phyloP scores from a whole-genome alignment of 1,284 basidiomycete species.

The Cryptococcus floricola region DNA sequence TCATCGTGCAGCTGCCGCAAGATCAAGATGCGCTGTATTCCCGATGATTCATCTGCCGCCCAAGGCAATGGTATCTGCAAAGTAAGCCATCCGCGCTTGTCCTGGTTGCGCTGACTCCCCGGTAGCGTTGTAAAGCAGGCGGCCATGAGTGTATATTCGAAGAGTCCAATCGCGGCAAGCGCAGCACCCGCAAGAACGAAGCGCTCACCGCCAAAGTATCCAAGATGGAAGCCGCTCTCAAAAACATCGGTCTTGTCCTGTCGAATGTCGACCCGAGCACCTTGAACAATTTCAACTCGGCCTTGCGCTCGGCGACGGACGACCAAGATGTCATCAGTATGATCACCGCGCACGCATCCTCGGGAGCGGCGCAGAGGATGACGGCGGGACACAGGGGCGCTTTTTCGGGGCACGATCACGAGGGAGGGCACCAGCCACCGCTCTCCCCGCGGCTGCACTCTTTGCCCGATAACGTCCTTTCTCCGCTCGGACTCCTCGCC shows the following conservation, averaged over 20 bases:
- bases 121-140: slow-evolving; percentile 57
- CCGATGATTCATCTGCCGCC: slow-evolving; percentile 71
- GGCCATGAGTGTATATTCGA: slow-evolving; percentile 91
- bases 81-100: slow-evolving; percentile 32
- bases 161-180: slow-evolving; percentile 87
- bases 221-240: slow-evolving; percentile 88
- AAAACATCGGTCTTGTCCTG: slow-evolving; percentile 54
- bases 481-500: slow-evolving; percentile 82
- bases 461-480: slow-evolving; percentile 83
- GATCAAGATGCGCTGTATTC: slow-evolving; percentile 98
- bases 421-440: slow-evolving; percentile 33
- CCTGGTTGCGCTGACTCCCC: slow-evolving; percentile 29
- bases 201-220: slow-evolving; percentile 77
- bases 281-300: slow-evolving; percentile 50
- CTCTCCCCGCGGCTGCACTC: slow-evolving; percentile 75
- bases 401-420: slow-evolving; percentile 25
- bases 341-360: slow-evolving; percentile 64
- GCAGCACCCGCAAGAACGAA: slow-evolving; percentile 81
- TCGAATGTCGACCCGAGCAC: slow-evolving; percentile 65
- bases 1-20: slow-evolving; percentile 64
- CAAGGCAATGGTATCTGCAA: slow-evolving; percentile 63
- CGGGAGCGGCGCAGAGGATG: slow-evolving; percentile 33
- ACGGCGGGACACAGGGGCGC: slow-evolving; percentile 13
- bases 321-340: slow-evolving; percentile 69
- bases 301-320: slow-evolving; percentile 30